Evolutionary conservation across 805 yeast species (phyloP), one percentile per base, ranked within the genome.

Genomic region (Spathaspora sp.): DNA sequence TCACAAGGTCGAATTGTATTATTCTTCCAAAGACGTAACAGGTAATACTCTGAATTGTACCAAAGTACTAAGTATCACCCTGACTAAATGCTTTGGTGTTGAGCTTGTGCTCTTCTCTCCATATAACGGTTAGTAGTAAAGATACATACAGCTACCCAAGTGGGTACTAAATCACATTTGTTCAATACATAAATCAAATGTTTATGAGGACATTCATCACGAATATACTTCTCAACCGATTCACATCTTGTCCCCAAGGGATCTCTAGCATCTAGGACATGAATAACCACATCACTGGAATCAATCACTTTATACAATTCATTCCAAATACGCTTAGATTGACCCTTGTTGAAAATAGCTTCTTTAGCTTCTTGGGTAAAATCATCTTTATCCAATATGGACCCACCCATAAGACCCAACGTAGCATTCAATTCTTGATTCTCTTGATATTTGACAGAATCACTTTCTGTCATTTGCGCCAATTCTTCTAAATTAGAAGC

Each of bases 1-100:
- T 35, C 17, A 73, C 69, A 65, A 63, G 81, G 69, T n/a, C 84
- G 86, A 79, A 74, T 67, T 73, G 71, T 70, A 75, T 89, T 81
- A 60, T 67, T 92, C 84, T 92, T 79, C 97, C 97, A 92, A 88
- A 83, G 96, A 85, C 82, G 93, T 93, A 92, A 93, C 97, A 92
- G 97, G 87, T 87, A 76, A 73, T 76, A 65, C 57, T 62, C 79
- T 75, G 69, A 67, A 61, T 51, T 9, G 14, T 17, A n/a, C n/a
- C n/a, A 23, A 23, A 23, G 52, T 77, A 71, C 72, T 6, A 67
- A 78, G 75, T 65, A 67, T 58, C 74, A 65, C 76, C 94, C 91
- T 87, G 94, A 87, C 94, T 78, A 82, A 82, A 75, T 84, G 80
- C 93, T 83, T 87, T 89, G 97, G 97, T 67, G 56, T 47, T 44